Percentiles rank a stretch among this genome's conserved stretches.
Conservation (phyloP, 2,329 filamentous ascomycete species). For the Didymellaceae sp. region DNA sequence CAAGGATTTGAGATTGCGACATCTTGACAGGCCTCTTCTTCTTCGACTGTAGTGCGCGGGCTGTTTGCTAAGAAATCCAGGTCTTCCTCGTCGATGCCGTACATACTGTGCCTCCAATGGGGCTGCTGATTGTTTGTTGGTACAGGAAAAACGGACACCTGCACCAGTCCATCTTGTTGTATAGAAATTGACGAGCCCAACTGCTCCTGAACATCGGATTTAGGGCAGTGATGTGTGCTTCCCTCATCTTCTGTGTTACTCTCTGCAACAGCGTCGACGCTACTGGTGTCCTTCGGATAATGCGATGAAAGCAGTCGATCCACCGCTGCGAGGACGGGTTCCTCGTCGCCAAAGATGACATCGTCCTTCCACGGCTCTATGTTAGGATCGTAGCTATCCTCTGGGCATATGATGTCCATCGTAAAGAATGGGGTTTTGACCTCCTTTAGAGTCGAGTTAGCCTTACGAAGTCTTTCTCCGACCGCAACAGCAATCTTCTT, state of each 20-base stretch:
- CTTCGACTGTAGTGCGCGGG: slow-evolving; percentile 23
- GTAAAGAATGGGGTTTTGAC: slow-evolving; percentile 66
- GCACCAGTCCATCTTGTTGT: background rate
- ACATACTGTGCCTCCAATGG: slow-evolving; percentile 49
- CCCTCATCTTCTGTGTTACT: background rate
- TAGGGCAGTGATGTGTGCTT: background rate
- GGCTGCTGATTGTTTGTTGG: background rate
- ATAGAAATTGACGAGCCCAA: background rate
- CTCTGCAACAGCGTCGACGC: slow-evolving; percentile 8
- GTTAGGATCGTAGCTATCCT: slow-evolving; percentile 72
- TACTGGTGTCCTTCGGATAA: slow-evolving; percentile 35
- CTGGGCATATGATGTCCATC: slow-evolving; percentile 68
- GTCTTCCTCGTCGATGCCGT: slow-evolving; percentile 48
- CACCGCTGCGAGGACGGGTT: slow-evolving; percentile 52
- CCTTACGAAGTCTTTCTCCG: slow-evolving; percentile 56
- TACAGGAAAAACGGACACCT: background rate
- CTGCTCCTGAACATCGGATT: too few species aligned
- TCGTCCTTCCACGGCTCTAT: slow-evolving; percentile 75
- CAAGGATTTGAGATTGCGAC: slow-evolving; percentile 55
- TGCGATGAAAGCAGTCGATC: slow-evolving; percentile 53
- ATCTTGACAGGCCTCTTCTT: slow-evolving; percentile 41
- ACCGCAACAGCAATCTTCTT: slow-evolving; percentile 66
- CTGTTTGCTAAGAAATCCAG: slow-evolving; percentile 30
- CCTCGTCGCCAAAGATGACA: slow-evolving; percentile 69
- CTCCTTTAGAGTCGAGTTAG: slow-evolving; percentile 28